These are phyloP conservation scores for Lolium multiflorum DNA, from an alignment of 176 grass and related monocot species.

Conservation along the genomic window DNA sequence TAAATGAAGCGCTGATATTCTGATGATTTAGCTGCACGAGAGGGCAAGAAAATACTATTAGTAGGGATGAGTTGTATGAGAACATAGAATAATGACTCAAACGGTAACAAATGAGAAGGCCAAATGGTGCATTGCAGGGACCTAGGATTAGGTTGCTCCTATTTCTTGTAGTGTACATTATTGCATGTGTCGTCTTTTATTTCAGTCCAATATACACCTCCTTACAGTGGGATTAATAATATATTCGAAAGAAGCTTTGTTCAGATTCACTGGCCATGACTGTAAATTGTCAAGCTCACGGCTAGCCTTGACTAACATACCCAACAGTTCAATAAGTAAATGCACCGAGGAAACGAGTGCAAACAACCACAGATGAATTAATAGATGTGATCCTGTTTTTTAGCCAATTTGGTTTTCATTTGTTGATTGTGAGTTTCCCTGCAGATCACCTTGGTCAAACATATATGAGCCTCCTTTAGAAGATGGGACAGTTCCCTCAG, in stretches of 20 bases:
- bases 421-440: slow-evolving; percentile 34
- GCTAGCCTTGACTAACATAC: not conserved
- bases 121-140: not conserved
- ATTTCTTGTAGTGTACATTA: not conserved
- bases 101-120: not conserved
- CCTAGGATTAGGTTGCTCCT: not conserved
- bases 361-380: not conserved
- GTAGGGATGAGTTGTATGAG: slow-evolving; percentile 1
- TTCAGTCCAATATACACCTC: not conserved
- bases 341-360: slow-evolving; percentile 19
- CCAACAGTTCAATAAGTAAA: slow-evolving; percentile 1
- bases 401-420: not conserved
- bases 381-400: slow-evolving; percentile 8
- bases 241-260: slow-evolving; percentile 9
- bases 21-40: slow-evolving; percentile 8
- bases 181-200: not conserved
- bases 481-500: slow-evolving; percentile 84
- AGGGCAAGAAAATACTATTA: not conserved
- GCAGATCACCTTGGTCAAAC: slow-evolving; percentile 98
- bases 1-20: slow-evolving; percentile 15
- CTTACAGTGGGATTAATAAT: not conserved
- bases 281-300: not conserved
- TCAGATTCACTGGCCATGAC: not conserved
- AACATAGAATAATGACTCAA: not conserved
- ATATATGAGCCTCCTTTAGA: slow-evolving; percentile 87